Evolutionary conservation across 441 rosid genomes (phyloP).

Genomic region (Erodium trifolium): DNA sequence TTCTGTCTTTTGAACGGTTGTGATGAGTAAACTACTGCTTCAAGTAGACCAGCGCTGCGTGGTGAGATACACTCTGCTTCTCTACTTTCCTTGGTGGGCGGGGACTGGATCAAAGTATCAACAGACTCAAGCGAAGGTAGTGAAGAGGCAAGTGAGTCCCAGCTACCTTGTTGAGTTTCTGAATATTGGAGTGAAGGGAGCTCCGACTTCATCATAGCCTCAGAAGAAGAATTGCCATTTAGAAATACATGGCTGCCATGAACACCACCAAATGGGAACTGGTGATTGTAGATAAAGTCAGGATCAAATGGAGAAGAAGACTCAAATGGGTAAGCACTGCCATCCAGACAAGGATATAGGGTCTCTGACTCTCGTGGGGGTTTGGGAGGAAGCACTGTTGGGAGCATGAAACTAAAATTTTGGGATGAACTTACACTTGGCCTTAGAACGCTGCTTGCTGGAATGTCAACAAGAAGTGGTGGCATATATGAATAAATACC

Average conservation of each 20-base stretch:
- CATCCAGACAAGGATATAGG: slow-evolving; percentile 16
- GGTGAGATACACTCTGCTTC: slow-evolving; percentile 15
- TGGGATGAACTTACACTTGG: not conserved
- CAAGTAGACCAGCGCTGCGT: slow-evolving; percentile 21
- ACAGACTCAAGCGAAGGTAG: slow-evolving; percentile 18
- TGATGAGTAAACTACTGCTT: slow-evolving; percentile 20
- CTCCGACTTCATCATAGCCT: slow-evolving; percentile 22
- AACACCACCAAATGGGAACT: slow-evolving; percentile 8
- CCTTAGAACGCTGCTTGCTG: slow-evolving; percentile 10
- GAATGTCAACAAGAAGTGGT: slow-evolving; percentile 11
- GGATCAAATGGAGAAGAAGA: slow-evolving; percentile 9
- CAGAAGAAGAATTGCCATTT: slow-evolving; percentile 25
- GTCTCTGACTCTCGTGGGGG: slow-evolving; percentile 15
- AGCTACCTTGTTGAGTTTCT: slow-evolving; percentile 17
- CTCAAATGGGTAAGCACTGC: slow-evolving; percentile 13
- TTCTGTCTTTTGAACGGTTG: slow-evolving; percentile 8
- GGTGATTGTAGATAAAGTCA: not conserved
- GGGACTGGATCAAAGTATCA: slow-evolving; percentile 19
- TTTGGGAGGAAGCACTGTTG: no score
- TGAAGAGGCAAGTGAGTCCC: slow-evolving; percentile 16
- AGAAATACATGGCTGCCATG: slow-evolving; percentile 20
- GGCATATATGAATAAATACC: slow-evolving; percentile 10
- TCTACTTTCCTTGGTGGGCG: slow-evolving; percentile 14
- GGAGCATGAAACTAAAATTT: slow-evolving; percentile 12
- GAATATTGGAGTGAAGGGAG: slow-evolving; percentile 32